Percentiles rank a stretch among this genome's conserved stretches.
Evolutionary conservation across 371 early-diverging fungal genomes (phyloP).

Genomic region (Dinochytrium kinnereticum): DNA sequence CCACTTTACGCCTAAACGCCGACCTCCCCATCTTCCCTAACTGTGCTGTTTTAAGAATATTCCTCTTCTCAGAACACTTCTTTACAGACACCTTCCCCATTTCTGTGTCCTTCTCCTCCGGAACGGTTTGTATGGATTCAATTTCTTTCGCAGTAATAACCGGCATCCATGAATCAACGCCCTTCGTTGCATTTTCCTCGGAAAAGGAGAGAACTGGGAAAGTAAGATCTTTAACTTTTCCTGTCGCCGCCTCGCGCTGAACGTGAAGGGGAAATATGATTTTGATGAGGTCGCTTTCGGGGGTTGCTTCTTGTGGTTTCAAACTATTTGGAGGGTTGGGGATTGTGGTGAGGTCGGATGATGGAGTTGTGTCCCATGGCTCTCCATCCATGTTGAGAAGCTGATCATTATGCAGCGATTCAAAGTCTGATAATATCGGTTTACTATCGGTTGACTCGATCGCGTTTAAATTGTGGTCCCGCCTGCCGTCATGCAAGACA

Average conservation of each 20-base stretch:
- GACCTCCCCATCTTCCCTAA: no score
- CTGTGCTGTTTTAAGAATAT: no score
- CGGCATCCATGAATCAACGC: neutral
- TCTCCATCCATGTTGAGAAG: no score
- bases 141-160: neutral
- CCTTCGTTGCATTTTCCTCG: neutral
- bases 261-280: slow-evolving; percentile 9
- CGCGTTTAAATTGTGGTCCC: no score
- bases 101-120: neutral
- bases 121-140: neutral
- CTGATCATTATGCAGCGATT: no score
- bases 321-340: no score
- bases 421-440: no score
- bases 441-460: no score
- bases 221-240: neutral
- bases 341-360: slow-evolving; percentile 6
- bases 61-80: no score
- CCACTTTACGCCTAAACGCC: neutral
- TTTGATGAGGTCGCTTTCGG: neutral
- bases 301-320: neutral
- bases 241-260: neutral
- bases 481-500: no score
- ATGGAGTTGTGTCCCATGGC: neutral
- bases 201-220: slow-evolving; percentile 9
- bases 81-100: neutral